Evolutionary conservation across 176 grass and related monocot genomes (phyloP).

Genomic region (Triticum monococcum): DNA sequence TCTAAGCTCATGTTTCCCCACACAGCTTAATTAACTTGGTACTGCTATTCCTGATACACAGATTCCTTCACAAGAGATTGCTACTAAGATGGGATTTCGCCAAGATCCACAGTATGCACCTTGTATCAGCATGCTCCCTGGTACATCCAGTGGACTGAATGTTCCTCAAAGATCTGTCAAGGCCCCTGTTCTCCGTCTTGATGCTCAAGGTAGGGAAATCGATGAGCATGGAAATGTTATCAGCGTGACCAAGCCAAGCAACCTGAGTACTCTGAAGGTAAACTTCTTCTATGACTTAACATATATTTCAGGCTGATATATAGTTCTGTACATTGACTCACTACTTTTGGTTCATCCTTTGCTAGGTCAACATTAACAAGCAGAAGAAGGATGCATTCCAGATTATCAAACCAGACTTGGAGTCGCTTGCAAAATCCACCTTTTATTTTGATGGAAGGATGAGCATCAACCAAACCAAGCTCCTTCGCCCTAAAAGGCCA

Average conservation of each 20-base stretch:
- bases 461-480: slow-evolving; percentile 82
- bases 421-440: slow-evolving; percentile 70
- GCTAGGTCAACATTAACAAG: slow-evolving; percentile 96
- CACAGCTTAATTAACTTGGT: slow-evolving; percentile 72
- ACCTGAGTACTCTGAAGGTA: slow-evolving; percentile 94
- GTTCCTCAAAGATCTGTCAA: slow-evolving; percentile 73
- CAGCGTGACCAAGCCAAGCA: slow-evolving; percentile 61
- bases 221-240: slow-evolving; percentile 92
- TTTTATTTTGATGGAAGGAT: slow-evolving; percentile 86
- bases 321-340: not conserved
- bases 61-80: slow-evolving; percentile 60
- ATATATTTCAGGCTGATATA: not conserved
- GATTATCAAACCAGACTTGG: slow-evolving; percentile 89
- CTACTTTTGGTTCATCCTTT: slow-evolving; percentile 25
- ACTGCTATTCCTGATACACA: slow-evolving; percentile 33
- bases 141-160: not conserved
- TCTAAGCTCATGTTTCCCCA: slow-evolving; percentile 23
- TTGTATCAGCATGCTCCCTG: too few relatives aligned
- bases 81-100: slow-evolving; percentile 17
- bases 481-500: slow-evolving; percentile 78
- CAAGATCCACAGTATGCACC: too few relatives aligned
- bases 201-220: slow-evolving; percentile 92
- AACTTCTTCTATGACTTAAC: slow-evolving; percentile 12
- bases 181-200: slow-evolving; percentile 77
- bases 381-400: slow-evolving; percentile 98